phyloP scores from a whole-genome alignment of 164 flowering plant species.

The Taxillus chinensis region DNA sequence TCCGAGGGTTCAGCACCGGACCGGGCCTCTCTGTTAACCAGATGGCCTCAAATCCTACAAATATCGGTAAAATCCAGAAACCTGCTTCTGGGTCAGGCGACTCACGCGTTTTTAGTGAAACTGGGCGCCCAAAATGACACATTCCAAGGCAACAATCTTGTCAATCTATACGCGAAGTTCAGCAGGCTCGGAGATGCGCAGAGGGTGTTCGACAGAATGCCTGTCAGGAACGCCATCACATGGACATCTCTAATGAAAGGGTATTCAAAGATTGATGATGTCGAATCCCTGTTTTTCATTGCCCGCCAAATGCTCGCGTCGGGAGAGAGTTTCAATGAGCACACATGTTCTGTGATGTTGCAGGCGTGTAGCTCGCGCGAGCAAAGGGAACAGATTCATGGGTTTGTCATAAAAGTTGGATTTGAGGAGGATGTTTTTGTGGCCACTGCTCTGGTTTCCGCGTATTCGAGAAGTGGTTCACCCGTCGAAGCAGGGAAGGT shows the following conservation, averaged over 20 bases:
- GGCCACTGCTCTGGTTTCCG: slow-evolving; percentile 22
- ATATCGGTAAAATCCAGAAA: slow-evolving; percentile 18
- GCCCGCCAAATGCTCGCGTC: slow-evolving; percentile 13
- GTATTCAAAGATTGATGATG: slow-evolving; percentile 16
- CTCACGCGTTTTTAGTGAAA: slow-evolving; percentile 28
- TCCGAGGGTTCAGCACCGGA: slow-evolving; percentile 7
- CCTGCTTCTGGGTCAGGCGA: slow-evolving; percentile 16
- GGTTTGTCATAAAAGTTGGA: slow-evolving; percentile 22
- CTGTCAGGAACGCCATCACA: slow-evolving; percentile 19
- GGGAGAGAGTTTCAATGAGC: slow-evolving; percentile 21
- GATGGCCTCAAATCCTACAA: slow-evolving; percentile 30
- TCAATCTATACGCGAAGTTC: slow-evolving; percentile 21
- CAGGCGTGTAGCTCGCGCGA: slow-evolving; percentile 13
- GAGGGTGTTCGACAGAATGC: slow-evolving; percentile 23
- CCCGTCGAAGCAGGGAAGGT: slow-evolving; percentile 21
- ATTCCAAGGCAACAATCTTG: slow-evolving; percentile 25
- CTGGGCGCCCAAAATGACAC: slow-evolving; percentile 11
- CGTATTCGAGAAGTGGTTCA: slow-evolving; percentile 21
- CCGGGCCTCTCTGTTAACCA: slow-evolving; percentile 5
- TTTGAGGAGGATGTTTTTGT: slow-evolving; percentile 20
- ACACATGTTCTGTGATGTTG: slow-evolving; percentile 23
- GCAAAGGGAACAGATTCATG: slow-evolving; percentile 23
- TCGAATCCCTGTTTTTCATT: slow-evolving; percentile 16
- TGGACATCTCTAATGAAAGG: slow-evolving; percentile 34
- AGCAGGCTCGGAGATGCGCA: slow-evolving; percentile 17